Percentiles rank a stretch among this genome's conserved stretches.
Conservation (phyloP, 1,139 yeast genomes). For the Nakaseomyces bracarensis region DNA sequence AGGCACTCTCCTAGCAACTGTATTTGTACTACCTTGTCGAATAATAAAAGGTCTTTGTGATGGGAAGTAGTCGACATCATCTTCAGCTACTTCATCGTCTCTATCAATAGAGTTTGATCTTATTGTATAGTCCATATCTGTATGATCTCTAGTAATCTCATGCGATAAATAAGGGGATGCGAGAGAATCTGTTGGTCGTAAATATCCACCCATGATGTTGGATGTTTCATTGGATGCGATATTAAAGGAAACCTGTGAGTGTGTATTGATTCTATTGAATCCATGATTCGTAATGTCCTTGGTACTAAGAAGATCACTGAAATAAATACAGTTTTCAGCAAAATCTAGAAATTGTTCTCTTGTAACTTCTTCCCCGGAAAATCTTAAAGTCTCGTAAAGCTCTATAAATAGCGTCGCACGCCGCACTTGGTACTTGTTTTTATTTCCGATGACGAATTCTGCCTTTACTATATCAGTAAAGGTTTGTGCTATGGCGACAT, state of each 20-base stretch:
- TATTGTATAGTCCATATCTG: neutral
- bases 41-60: constrained; percentile 7
- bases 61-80: constrained; percentile 11
- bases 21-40: constrained; percentile 14
- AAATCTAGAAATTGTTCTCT: constrained; percentile 56
- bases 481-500: constrained; percentile 20
- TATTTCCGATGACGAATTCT: constrained; percentile 17
- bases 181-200: neutral
- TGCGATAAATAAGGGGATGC: constrained; percentile 1
- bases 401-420: constrained; percentile 38
- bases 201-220: constrained; percentile 3
- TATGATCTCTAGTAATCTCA: neutral
- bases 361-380: constrained; percentile 53
- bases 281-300: constrained; percentile 11
- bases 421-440: constrained; percentile 14
- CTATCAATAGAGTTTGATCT: neutral
- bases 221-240: constrained; percentile 11
- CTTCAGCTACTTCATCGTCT: constrained; percentile 10
- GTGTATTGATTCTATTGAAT: constrained; percentile 9
- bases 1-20: constrained; percentile 16
- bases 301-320: constrained; percentile 20
- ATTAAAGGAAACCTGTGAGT: constrained; percentile 12
- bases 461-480: constrained; percentile 21
- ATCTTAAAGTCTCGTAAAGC: constrained; percentile 64
- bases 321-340: constrained; percentile 39